phyloP scores from a whole-genome alignment of 1,284 basidiomycete species.

The Apiotrichum sp. region DNA sequence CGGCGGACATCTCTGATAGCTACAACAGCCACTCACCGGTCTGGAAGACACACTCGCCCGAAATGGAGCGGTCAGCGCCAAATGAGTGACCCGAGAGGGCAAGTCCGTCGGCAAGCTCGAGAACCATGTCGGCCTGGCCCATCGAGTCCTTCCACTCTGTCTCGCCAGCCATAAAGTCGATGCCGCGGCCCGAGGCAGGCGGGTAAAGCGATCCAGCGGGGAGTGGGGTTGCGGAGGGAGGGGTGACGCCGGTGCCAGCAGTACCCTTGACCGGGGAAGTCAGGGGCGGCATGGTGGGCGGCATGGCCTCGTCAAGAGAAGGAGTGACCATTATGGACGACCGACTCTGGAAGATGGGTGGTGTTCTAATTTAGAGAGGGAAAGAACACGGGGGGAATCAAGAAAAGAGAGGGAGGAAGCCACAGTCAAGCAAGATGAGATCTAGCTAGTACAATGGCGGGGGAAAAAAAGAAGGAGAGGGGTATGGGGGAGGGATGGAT shows the following conservation, averaged over 20 bases:
- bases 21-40: conserved; percentile 64
- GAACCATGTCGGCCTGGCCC: conserved; percentile 54
- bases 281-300: conserved; percentile 13
- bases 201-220: conserved; percentile 40
- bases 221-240: conserved; percentile 6
- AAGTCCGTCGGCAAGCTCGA: conserved; percentile 88
- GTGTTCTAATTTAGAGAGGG: not conserved
- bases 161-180: conserved; percentile 40
- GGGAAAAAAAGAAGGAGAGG: not conserved
- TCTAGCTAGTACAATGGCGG: too few species aligned
- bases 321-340: conserved; percentile 15
- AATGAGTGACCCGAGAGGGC: conserved; percentile 87
- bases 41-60: conserved; percentile 99
- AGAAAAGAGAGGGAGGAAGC: not conserved
- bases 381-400: too few species aligned
- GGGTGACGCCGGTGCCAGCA: conserved; percentile 4
- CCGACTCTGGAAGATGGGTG: conserved; percentile 1
- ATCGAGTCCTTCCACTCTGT: conserved; percentile 39
- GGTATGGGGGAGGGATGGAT: too few species aligned
- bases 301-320: conserved; percentile 11
- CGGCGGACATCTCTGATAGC: not conserved
- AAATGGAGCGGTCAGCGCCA: conserved; percentile 85
- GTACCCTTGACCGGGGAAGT: conserved; percentile 15
- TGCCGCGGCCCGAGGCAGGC: conserved; percentile 42
- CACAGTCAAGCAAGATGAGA: not conserved